Evolutionary conservation across 2,329 filamentous ascomycete genomes (phyloP).

Genomic region (Arthrobotrys megalospora): DNA sequence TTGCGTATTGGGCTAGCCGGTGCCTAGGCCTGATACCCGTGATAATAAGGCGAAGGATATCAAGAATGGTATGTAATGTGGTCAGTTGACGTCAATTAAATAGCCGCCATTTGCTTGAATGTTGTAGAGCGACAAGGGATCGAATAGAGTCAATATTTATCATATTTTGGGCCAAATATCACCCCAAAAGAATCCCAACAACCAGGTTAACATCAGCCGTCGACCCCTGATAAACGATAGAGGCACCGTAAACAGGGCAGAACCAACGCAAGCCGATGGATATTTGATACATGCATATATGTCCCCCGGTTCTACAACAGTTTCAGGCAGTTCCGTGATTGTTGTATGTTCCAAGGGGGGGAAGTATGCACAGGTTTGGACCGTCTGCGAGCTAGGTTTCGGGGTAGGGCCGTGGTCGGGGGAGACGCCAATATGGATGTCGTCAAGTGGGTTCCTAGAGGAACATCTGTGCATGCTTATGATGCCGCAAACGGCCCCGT

Average conservation of each 20-base stretch:
- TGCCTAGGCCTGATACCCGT: slow-evolving; percentile 2
- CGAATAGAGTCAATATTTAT: neutral
- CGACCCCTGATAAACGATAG: neutral
- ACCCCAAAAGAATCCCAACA: slow-evolving; percentile 6
- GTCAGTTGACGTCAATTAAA: slow-evolving; percentile 4
- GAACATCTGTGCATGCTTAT: no score
- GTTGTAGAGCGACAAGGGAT: neutral
- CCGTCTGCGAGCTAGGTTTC: neutral
- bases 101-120: neutral
- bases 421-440: neutral
- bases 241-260: neutral
- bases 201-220: neutral
- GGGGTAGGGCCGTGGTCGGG: neutral
- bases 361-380: neutral
- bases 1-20: slow-evolving; percentile 9
- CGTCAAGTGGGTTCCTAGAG: no score
- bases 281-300: neutral
- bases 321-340: neutral
- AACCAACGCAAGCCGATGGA: neutral
- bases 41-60: slow-evolving; percentile 3
- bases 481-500: neutral
- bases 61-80: neutral
- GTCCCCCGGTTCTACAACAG: neutral
- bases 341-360: neutral
- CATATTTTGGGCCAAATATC: neutral